Evolutionary conservation across 2,329 filamentous ascomycete species (phyloP).

Genomic region (Cladosporium phlei): DNA sequence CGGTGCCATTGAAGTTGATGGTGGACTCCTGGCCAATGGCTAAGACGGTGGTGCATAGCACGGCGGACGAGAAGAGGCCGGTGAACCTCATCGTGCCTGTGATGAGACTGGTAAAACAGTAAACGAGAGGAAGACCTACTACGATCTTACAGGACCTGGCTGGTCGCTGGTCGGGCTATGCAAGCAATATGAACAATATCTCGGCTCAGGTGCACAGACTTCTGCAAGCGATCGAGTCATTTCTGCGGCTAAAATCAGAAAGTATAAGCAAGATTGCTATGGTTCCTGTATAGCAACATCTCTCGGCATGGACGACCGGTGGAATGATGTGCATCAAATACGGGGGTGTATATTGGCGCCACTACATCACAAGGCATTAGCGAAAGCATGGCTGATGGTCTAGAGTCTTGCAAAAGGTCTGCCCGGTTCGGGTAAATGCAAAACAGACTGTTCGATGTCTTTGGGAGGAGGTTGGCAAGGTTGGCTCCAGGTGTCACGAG

Average conservation of each 20-base stretch:
- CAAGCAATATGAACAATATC: not conserved
- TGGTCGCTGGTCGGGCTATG: not conserved
- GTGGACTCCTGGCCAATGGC: conserved; percentile 50
- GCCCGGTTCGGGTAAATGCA: conserved; percentile 3
- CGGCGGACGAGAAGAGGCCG: not conserved
- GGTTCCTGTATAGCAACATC: too few species aligned
- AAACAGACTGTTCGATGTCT: too few species aligned
- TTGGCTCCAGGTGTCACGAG: not conserved
- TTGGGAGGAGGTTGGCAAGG: too few species aligned
- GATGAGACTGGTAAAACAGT: conserved; percentile 33
- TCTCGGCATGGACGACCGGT: too few species aligned
- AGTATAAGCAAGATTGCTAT: too few species aligned
- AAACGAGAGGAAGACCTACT: conserved; percentile 2
- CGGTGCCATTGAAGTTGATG: conserved; percentile 42
- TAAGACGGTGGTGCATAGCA: conserved; percentile 14
- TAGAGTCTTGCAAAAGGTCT: not conserved
- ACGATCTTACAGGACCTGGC: not conserved
- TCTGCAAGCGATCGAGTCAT: not conserved
- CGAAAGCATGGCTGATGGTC: not conserved
- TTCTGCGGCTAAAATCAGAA: conserved; percentile 57
- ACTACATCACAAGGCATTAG: too few species aligned
- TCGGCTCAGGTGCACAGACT: not conserved
- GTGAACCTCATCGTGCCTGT: conserved; percentile 15
- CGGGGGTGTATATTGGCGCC: too few species aligned
- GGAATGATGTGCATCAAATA: too few species aligned